These are phyloP conservation scores for Aspergillus sclerotioniger DNA, from an alignment of 495 filamentous ascomycete genomes.

Conservation along the genomic window DNA sequence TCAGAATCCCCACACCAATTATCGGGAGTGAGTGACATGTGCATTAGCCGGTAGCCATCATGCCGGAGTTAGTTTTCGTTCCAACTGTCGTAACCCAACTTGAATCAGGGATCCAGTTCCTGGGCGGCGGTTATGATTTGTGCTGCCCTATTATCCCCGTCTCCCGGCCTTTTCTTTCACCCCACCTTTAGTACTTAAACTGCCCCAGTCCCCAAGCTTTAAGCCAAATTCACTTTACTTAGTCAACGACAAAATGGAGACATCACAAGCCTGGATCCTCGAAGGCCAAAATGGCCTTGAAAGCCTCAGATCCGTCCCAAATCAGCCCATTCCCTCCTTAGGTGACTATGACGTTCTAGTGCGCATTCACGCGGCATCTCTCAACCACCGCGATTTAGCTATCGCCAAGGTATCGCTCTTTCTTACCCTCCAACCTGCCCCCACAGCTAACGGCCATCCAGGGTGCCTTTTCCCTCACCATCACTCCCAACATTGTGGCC, in stretches of 20 bases:
- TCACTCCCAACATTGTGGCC: constrained; percentile 52
- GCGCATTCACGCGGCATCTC: constrained; percentile 60
- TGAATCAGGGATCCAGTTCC: neutral
- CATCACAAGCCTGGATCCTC: constrained; percentile 17
- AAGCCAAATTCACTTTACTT: too few relatives aligned
- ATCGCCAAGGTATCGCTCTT: constrained; percentile 50
- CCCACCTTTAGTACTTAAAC: neutral
- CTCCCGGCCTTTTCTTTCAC: neutral
- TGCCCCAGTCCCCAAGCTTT: neutral
- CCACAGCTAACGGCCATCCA: constrained; percentile 10
- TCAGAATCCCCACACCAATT: neutral
- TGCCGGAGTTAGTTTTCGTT: too few relatives aligned
- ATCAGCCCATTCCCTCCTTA: constrained; percentile 20
- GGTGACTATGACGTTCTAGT: constrained; percentile 64
- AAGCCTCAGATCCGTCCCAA: constrained; percentile 11
- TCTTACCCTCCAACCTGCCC: neutral
- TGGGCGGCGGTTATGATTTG: neutral
- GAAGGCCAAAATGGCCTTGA: constrained; percentile 11
- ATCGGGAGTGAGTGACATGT: neutral
- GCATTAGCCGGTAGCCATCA: neutral
- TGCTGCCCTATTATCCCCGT: neutral
- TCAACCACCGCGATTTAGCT: constrained; percentile 72
- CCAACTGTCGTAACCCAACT: too few relatives aligned
- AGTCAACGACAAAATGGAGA: neutral
- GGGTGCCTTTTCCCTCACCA: constrained; percentile 24